phyloP scores from a whole-genome alignment of 139 green algal genomes.

The Eudorina sp. region DNA sequence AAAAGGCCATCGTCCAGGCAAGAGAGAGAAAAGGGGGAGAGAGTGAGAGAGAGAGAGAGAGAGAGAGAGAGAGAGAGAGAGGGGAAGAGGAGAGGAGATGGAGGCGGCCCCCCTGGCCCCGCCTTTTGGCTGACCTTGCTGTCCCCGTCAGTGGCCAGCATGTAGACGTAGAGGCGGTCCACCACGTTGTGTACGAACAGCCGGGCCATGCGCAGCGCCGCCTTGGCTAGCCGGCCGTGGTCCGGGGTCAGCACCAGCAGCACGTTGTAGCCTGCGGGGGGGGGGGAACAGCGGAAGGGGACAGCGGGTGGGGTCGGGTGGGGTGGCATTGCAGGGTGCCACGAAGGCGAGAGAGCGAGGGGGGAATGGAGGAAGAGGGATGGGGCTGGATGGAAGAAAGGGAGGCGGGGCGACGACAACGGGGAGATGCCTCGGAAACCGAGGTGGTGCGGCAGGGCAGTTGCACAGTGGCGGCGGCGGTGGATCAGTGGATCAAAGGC shows the following conservation, averaged over 20 bases:
- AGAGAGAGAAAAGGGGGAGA: no score
- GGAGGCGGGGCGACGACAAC: no score
- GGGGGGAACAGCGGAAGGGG: not conserved
- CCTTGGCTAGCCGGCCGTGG: slow-evolving; percentile 23
- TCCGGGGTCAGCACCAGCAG: slow-evolving; percentile 49
- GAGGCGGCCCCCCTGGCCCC: no score
- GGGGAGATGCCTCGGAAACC: no score
- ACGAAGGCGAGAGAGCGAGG: not conserved
- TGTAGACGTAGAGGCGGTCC: slow-evolving; percentile 48
- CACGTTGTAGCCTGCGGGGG: slow-evolving; percentile 40
- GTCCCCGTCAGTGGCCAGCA: slow-evolving; percentile 38
- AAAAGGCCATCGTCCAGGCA: no score
- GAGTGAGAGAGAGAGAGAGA: no score
- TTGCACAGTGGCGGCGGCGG: no score
- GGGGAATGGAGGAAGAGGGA: not conserved
- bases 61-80: no score
- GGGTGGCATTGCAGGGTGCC: not conserved
- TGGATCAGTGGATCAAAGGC: no score
- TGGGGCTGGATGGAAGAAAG: no score
- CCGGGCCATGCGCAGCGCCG: slow-evolving; percentile 47
- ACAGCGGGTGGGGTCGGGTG: not conserved
- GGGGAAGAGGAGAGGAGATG: no score
- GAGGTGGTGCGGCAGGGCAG: no score
- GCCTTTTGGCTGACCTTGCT: slow-evolving; percentile 11
- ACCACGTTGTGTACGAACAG: slow-evolving; percentile 58